Evolutionary conservation across 768 basidiomycete species (phyloP), one percentile per base, ranked within the genome.

Genomic region (Tricholoma bakamatsutake): DNA sequence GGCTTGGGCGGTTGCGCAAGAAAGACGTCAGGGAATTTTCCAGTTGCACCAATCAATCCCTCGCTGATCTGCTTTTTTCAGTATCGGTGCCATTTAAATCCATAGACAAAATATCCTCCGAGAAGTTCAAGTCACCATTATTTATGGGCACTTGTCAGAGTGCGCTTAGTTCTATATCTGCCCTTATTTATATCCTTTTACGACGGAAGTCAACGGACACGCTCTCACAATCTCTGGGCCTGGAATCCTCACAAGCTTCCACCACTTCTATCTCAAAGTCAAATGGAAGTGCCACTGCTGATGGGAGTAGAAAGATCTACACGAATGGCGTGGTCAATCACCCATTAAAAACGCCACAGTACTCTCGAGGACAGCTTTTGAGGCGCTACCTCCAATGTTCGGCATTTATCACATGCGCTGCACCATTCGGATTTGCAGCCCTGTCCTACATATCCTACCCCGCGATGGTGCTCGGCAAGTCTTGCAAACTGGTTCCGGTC

Each of bases 391-490:
- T 93, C 52, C 91, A 92, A 70, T 90, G 93, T 67, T 84, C 95
- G 21, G 66, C 88, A 21, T 87, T 93, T 69, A 91, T 97, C 61
- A 94, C 94, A 39, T 74, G 84, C 37, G 96, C 96, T 1, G 90
- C 93, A 18, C 97, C 96, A 3, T 96, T 98, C 67, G 95, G 96
- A 52, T 98, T 98, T 73, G 89, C 94, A 10, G 85, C 94, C 4
- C 86, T 98, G 42, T 85, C 91, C 24, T 92, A 96, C 73, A 94
- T 99, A 67, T 93, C 93, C 15, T 98, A 98, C 76, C 97, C 97
- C 50, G 93, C 96, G 43, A 96, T 98, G 90, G 95, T 98, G 33
- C 87, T 98, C 60, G 97, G 92, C 52, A 98, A 98, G 71, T 98
- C 95, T 0, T 98, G 97, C 80, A 98, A 98, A 69, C 91, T 99